These are phyloP conservation scores for Macaranga tanarius DNA, from an alignment of 441 rosid species.

Conservation along the genomic window DNA sequence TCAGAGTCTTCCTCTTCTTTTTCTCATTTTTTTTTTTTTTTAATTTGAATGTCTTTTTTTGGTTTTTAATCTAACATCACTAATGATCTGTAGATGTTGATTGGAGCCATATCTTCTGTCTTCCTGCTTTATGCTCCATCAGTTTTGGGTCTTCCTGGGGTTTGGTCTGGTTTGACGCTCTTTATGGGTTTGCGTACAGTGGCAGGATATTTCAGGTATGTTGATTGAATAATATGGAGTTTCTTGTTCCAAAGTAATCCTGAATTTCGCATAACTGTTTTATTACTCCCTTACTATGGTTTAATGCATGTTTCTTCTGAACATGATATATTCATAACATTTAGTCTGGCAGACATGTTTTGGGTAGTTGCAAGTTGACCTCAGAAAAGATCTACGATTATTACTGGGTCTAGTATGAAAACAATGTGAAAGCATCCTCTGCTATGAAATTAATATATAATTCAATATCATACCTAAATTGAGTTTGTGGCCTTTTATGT, in stretches of 20 bases:
- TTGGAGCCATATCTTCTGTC: constrained; percentile 69
- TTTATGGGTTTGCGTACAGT: constrained; percentile 76
- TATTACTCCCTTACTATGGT: neutral
- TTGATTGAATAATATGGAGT: neutral
- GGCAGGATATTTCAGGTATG: constrained; percentile 79
- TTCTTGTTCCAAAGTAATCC: neutral
- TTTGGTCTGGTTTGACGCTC: constrained; percentile 86
- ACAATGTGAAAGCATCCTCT: neutral
- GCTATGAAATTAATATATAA: neutral
- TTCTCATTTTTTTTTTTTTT: neutral
- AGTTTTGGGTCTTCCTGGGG: constrained; percentile 67
- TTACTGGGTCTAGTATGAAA: neutral
- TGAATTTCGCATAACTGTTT: neutral
- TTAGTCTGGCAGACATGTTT: neutral
- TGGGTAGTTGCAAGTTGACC: neutral
- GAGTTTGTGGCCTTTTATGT: neutral
- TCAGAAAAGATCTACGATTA: neutral
- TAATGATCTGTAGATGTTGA: constrained; percentile 57
- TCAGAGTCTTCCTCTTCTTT: neutral
- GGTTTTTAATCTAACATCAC: constrained; percentile 20
- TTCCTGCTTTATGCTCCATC: constrained; percentile 62
- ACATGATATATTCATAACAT: neutral
- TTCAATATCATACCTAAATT: neutral
- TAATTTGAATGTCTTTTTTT: neutral
- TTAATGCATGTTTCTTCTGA: neutral